Percentiles rank a stretch among this genome's conserved stretches.
phyloP scores from a whole-genome alignment of 2,329 filamentous ascomycete genomes.

The Colletotrichum camelliae region DNA sequence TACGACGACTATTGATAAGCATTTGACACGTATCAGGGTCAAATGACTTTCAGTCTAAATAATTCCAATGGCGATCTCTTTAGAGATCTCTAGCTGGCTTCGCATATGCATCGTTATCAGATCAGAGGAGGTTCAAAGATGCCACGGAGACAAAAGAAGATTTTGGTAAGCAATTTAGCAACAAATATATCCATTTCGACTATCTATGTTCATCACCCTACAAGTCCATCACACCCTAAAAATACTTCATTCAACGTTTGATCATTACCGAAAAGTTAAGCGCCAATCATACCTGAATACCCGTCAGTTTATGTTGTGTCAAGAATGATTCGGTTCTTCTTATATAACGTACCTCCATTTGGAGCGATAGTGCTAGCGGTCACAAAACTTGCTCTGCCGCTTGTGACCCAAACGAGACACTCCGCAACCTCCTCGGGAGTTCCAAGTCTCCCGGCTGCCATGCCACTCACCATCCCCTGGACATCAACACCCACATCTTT shows the following conservation, averaged over 20 bases:
- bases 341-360: neutral
- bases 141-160: neutral
- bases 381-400: neutral
- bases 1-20: neutral
- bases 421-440: neutral
- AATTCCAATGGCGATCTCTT: neutral
- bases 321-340: neutral
- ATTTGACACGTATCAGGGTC: neutral
- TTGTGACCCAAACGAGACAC: neutral
- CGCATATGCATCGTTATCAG: neutral
- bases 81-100: neutral
- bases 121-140: neutral
- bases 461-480: neutral
- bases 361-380: neutral
- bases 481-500: neutral
- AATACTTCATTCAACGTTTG: neutral
- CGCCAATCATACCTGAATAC: neutral
- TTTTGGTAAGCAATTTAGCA: neutral
- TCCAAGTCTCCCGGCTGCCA: neutral
- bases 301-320: neutral
- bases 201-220: neutral
- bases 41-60: neutral
- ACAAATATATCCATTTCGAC: neutral
- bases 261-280: rapidly evolving
- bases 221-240: neutral